Conservation (phyloP, 2,329 filamentous ascomycete species). For the Cladosporium colombiae region DNA sequence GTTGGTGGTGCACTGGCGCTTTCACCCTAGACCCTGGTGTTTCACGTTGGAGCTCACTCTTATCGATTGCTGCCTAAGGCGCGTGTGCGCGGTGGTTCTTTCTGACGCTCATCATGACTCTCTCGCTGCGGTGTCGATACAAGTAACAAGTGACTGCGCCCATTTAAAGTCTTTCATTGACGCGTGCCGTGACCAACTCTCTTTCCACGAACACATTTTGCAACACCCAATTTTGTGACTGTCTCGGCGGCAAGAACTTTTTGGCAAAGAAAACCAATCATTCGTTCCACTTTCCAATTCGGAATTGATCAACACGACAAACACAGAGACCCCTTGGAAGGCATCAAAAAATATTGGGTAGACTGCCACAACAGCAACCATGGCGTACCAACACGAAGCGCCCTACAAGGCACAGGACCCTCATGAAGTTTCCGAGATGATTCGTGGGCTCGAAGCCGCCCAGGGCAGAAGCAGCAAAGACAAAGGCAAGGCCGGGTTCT, state of each 20-base stretch:
- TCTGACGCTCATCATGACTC: slow-evolving; percentile 9
- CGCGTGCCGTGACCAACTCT: background rate
- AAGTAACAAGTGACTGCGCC: background rate
- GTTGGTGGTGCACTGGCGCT: background rate
- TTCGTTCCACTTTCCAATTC: slow-evolving; percentile 7
- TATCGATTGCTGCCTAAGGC: slow-evolving; percentile 12
- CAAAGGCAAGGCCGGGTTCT: slow-evolving; percentile 61
- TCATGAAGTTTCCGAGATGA: slow-evolving; percentile 65
- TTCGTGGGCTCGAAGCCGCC: slow-evolving; percentile 64
- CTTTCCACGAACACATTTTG: background rate
- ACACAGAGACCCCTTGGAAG: too few species aligned
- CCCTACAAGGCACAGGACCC: slow-evolving; percentile 71
- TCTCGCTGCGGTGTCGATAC: slow-evolving; percentile 11
- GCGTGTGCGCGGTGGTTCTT: background rate
- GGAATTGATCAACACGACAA: background rate
- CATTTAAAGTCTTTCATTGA: background rate
- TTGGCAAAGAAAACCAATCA: slow-evolving; percentile 5
- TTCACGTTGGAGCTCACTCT: background rate
- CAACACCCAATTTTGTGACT: background rate
- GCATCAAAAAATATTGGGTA: background rate
- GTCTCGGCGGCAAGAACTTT: background rate
- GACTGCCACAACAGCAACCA: slow-evolving; percentile 32
- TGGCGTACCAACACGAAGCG: slow-evolving; percentile 55
- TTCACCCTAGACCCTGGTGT: background rate
- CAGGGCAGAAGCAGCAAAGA: slow-evolving; percentile 46